phyloP scores from a whole-genome alignment of 345 rosid genomes.

The Citropsis articulata region DNA sequence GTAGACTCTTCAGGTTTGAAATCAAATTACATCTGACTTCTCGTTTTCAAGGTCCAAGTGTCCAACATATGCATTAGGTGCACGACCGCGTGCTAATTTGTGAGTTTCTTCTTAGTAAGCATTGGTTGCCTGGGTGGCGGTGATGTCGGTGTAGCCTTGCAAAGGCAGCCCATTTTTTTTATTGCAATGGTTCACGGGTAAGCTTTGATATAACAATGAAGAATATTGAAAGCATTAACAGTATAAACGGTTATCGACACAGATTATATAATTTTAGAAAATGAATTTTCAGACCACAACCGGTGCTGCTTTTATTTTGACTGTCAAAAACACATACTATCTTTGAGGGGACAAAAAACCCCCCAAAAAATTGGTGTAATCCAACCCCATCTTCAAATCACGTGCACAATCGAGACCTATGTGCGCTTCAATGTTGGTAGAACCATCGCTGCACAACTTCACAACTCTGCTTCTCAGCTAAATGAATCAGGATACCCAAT shows the following conservation, averaged over 20 bases:
- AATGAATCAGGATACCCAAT: background rate
- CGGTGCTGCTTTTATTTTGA: background rate
- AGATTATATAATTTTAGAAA: background rate
- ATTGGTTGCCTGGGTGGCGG: background rate
- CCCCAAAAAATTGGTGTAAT: background rate
- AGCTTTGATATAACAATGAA: background rate
- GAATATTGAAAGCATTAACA: background rate
- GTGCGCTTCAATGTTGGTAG: background rate
- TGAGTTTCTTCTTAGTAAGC: background rate
- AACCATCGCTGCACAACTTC: background rate
- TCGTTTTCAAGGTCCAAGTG: background rate
- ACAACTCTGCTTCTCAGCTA: background rate
- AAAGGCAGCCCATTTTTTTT: background rate
- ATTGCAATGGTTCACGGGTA: background rate
- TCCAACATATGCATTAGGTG: background rate
- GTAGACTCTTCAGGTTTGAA: background rate
- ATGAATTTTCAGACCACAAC: background rate
- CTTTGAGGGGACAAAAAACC: background rate
- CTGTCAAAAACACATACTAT: too few species aligned
- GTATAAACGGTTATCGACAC: too few species aligned
- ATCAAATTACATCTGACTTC: background rate
- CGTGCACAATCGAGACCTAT: background rate
- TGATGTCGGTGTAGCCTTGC: background rate
- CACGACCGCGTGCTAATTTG: background rate
- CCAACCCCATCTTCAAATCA: background rate